Evolutionary conservation across 768 basidiomycete species (phyloP).

Genomic region (Saitozyma podzolica): DNA sequence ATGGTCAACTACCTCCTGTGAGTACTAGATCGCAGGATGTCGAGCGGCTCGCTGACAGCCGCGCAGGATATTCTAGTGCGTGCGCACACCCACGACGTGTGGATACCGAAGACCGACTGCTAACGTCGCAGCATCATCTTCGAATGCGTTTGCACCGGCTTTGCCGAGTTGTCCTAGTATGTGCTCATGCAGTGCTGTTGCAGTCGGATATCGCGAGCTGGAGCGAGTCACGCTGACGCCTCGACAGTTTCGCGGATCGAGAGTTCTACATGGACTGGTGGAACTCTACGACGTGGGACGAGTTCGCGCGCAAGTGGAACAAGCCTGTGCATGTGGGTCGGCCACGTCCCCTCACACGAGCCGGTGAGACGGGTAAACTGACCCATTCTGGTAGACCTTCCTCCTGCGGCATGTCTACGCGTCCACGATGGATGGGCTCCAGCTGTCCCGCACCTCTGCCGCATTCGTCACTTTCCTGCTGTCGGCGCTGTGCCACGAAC

Average conservation of each 20-base stretch:
- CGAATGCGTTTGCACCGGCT: slow-evolving; percentile 94
- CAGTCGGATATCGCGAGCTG: neutral
- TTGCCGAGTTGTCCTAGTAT: slow-evolving; percentile 87
- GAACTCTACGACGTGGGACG: slow-evolving; percentile 96
- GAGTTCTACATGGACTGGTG: slow-evolving; percentile 99
- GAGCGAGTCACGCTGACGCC: neutral
- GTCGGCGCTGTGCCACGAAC: slow-evolving; percentile 84
- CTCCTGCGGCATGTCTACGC: slow-evolving; percentile 94
- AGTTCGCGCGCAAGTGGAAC: slow-evolving; percentile 98
- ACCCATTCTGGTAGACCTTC: slow-evolving; percentile 49
- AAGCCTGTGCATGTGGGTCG: slow-evolving; percentile 73
- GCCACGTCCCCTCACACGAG: slow-evolving; percentile 57
- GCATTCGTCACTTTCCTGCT: slow-evolving; percentile 91
- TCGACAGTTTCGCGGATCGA: slow-evolving; percentile 82
- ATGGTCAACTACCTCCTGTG: slow-evolving; percentile 75
- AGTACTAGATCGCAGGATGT: slow-evolving; percentile 54
- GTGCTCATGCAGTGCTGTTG: slow-evolving; percentile 7
- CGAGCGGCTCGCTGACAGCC: slow-evolving; percentile 15
- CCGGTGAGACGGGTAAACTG: slow-evolving; percentile 1
- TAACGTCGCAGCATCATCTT: slow-evolving; percentile 50
- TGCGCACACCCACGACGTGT: neutral
- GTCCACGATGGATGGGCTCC: slow-evolving; percentile 74
- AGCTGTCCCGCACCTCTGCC: slow-evolving; percentile 73
- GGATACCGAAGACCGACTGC: neutral
- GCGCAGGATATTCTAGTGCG: slow-evolving; percentile 50